Evolutionary conservation across 108 stramenopile genomes (phyloP).

Genomic region (Conticribra guillardii): DNA sequence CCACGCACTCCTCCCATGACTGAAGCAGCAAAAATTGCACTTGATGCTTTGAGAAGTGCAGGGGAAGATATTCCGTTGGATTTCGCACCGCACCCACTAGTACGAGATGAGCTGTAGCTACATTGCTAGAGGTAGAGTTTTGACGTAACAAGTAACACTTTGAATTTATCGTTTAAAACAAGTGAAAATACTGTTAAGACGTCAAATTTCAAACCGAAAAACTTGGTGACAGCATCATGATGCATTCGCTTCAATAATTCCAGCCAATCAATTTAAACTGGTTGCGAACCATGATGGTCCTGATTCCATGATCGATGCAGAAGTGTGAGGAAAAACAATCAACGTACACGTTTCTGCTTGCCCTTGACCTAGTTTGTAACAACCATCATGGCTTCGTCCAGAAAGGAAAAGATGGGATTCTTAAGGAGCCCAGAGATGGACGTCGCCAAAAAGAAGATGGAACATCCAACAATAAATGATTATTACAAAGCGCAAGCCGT

Average conservation of each 20-base stretch:
- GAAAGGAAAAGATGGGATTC: conserved; percentile 18
- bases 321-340: no score
- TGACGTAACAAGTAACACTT: no score
- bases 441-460: conserved; percentile 50
- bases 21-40: conserved; percentile 50
- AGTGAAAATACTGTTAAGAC: no score
- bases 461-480: conserved; percentile 61
- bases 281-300: not conserved
- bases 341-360: no score
- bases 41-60: conserved; percentile 57
- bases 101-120: conserved; percentile 7
- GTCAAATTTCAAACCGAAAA: no score
- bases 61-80: conserved; percentile 62
- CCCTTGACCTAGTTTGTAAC: no score
- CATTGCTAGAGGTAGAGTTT: no score
- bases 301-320: not conserved
- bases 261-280: not conserved
- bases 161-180: no score
- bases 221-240: not conserved
- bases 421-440: conserved; percentile 52
- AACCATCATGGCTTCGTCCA: conserved; percentile 6
- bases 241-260: not conserved
- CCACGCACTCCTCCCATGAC: conserved; percentile 66
- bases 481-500: conserved; percentile 53
- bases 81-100: conserved; percentile 50